Conservation (phyloP, 352 stramenopile species). For the Globisporangium abappressorium region DNA sequence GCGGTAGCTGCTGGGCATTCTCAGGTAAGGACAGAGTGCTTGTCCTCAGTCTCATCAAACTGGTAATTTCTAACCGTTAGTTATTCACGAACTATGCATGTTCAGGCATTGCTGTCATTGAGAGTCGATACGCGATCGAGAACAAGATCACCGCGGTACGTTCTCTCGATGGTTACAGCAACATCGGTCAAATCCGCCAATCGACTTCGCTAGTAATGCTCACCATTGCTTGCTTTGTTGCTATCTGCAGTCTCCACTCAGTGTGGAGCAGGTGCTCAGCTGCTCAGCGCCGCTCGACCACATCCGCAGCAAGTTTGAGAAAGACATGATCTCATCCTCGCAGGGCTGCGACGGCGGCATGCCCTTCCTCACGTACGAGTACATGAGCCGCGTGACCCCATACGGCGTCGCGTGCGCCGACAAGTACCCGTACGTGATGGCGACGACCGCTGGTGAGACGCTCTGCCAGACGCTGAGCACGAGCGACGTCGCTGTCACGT, state of each 20-base stretch:
- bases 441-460: slow-evolving; percentile 40
- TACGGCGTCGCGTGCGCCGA: slow-evolving; percentile 73
- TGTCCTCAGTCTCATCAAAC: no score
- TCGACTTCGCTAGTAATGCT: background rate
- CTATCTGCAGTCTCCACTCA: slow-evolving; percentile 45
- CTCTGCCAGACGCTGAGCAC: slow-evolving; percentile 29
- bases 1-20: slow-evolving; percentile 93
- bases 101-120: slow-evolving; percentile 57
- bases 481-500: slow-evolving; percentile 46
- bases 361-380: slow-evolving; percentile 89
- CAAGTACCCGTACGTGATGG: slow-evolving; percentile 79
- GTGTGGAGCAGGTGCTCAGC: slow-evolving; percentile 83
- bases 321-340: slow-evolving; percentile 76
- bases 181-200: no score
- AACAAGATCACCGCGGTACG: slow-evolving; percentile 55
- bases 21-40: slow-evolving; percentile 24
- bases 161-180: background rate
- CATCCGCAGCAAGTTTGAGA: slow-evolving; percentile 62
- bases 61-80: no score
- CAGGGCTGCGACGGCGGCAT: slow-evolving; percentile 86
- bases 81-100: background rate
- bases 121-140: slow-evolving; percentile 78
- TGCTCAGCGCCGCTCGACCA: slow-evolving; percentile 73
- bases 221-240: background rate
- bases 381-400: slow-evolving; percentile 54